phyloP scores from a whole-genome alignment of 805 yeast species.

The Candida berthetii region DNA sequence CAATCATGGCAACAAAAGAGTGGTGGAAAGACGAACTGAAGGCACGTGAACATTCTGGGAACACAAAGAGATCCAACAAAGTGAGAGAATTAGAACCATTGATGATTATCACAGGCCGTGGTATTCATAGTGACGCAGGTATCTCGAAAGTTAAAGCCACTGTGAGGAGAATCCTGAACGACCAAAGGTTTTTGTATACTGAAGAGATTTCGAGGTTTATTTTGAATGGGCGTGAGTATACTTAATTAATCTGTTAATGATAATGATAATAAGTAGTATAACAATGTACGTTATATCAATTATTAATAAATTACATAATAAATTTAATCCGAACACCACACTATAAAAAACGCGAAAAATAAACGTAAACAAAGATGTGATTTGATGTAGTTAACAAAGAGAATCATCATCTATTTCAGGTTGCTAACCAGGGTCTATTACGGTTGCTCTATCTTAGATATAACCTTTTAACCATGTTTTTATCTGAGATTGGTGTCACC shows the following conservation, averaged over 20 bases:
- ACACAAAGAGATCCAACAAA: slow-evolving; percentile 21
- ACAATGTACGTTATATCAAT: too few relatives aligned
- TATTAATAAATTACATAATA: too few relatives aligned
- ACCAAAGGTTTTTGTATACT: slow-evolving; percentile 32
- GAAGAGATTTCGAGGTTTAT: slow-evolving; percentile 39
- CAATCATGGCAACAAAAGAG: slow-evolving; percentile 26
- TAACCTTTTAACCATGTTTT: slow-evolving; percentile 24
- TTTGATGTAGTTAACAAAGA: too few relatives aligned
- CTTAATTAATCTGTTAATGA: too few relatives aligned
- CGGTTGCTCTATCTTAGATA: too few relatives aligned
- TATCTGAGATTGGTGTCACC: slow-evolving; percentile 44
- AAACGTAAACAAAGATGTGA: too few relatives aligned
- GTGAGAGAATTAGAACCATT: slow-evolving; percentile 38
- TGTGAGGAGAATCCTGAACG: slow-evolving; percentile 33
- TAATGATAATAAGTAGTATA: too few relatives aligned
- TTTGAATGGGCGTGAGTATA: slow-evolving; percentile 29
- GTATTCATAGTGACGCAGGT: slow-evolving; percentile 61
- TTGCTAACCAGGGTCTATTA: too few relatives aligned
- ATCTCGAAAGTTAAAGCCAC: slow-evolving; percentile 38
- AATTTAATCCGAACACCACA: background rate
- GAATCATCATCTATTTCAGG: too few relatives aligned
- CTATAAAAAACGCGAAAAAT: background rate
- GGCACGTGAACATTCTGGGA: slow-evolving; percentile 35
- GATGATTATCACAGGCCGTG: slow-evolving; percentile 59
- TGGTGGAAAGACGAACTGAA: slow-evolving; percentile 64